A percentile compares a stretch with the other conserved stretches of the same genome.
Conservation (phyloP, 1,139 yeast genomes). For the Candida sp. region DNA sequence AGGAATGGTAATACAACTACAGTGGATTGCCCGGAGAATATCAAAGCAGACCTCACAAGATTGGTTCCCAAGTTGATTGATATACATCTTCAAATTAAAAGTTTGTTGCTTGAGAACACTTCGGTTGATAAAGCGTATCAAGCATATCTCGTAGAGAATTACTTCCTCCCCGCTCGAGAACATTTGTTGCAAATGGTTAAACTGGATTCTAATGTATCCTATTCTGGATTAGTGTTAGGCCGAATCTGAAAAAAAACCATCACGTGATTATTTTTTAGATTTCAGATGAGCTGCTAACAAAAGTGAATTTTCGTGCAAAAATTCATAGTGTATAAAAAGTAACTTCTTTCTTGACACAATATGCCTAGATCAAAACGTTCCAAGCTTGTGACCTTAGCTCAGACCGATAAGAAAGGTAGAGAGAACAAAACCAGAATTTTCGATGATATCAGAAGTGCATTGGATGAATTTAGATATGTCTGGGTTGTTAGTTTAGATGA, state of each 20-base stretch:
- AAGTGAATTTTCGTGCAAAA: constrained; percentile 1
- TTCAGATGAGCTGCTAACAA: background rate
- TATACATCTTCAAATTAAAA: background rate
- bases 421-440: constrained; percentile 90
- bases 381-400: constrained; percentile 90
- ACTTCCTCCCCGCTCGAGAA: background rate
- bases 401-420: constrained; percentile 92
- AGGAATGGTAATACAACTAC: background rate
- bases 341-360: constrained; percentile 1
- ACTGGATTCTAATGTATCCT: background rate
- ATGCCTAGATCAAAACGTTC: constrained; percentile 98
- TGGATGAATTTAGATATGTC: constrained; percentile 72
- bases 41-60: background rate
- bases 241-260: background rate
- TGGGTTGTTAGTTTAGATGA: constrained; percentile 89
- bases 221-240: background rate
- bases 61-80: background rate
- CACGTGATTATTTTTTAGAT: background rate
- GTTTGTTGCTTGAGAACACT: background rate
- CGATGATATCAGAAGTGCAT: constrained; percentile 80
- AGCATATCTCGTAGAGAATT: background rate
- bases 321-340: background rate
- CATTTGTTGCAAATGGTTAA: background rate
- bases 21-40: background rate
- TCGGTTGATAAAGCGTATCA: background rate